Percentiles rank a stretch among this genome's conserved stretches.
Conservation (phyloP, 345 rosid genomes). For the Microthlaspi erraticum region DNA sequence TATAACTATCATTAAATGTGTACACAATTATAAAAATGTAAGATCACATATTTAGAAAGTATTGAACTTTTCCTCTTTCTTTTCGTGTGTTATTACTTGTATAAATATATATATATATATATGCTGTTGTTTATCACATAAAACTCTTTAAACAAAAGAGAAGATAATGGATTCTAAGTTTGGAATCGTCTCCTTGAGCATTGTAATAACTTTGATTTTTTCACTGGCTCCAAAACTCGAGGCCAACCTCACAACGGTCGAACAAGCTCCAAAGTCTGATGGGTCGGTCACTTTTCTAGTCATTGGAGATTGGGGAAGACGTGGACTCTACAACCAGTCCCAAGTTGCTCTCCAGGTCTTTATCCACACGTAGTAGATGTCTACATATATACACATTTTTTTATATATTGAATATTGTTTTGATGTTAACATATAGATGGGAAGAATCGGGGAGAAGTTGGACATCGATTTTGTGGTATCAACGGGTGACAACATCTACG, state of each 20-base stretch:
- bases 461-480: constrained; percentile 57
- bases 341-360: constrained; percentile 66
- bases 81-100: no score
- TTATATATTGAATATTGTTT: background rate
- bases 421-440: constrained; percentile 51
- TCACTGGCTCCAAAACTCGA: constrained; percentile 16
- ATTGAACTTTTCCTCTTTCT: no score
- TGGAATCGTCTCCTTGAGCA: constrained; percentile 17
- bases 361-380: background rate
- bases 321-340: constrained; percentile 65
- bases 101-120: constrained; percentile 29
- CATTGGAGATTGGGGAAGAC: constrained; percentile 82
- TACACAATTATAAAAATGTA: no score
- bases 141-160: constrained; percentile 6
- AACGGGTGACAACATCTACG: constrained; percentile 58
- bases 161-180: no score
- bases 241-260: constrained; percentile 50
- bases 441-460: constrained; percentile 47
- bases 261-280: constrained; percentile 52
- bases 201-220: constrained; percentile 26
- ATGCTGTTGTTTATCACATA: constrained; percentile 16
- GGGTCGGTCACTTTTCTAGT: constrained; percentile 66
- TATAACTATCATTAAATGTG: no score
- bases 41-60: no score
- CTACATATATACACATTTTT: background rate